These are phyloP conservation scores for Planoprotostelium fungivorum DNA, from an alignment of 78 protist genomes.

Conservation along the genomic window DNA sequence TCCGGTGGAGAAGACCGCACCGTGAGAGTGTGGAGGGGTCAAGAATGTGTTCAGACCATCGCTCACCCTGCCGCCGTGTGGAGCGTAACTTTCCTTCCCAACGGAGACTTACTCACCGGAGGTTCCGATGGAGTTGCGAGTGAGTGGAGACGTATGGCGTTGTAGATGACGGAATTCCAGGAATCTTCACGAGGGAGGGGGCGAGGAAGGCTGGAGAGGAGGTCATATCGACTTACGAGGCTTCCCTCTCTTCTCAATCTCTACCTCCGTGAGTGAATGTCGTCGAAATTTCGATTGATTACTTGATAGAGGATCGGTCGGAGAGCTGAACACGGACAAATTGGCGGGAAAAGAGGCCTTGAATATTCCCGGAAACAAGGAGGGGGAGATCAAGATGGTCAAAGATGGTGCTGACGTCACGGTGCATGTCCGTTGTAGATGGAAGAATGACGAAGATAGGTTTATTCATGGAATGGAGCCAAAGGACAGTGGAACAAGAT, in stretches of 20 bases:
- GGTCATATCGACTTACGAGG: conserved; percentile 9
- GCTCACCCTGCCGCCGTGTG: conserved; percentile 72
- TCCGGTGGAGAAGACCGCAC: conserved; percentile 64
- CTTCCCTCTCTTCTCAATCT: background rate
- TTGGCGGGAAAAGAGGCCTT: conserved; percentile 27
- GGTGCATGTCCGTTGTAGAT: no score
- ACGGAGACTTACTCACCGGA: conserved; percentile 68
- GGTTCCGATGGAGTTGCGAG: conserved; percentile 65
- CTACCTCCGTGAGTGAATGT: background rate
- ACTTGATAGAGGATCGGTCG: conserved; percentile 17
- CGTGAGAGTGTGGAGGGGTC: conserved; percentile 40
- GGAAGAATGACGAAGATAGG: background rate
- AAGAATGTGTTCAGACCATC: conserved; percentile 50
- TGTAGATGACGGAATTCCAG: conserved; percentile 14
- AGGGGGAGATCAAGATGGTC: conserved; percentile 62
- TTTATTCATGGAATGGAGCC: conserved; percentile 20
- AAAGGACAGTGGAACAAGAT: conserved; percentile 53
- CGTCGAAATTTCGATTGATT: background rate
- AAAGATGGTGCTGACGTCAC: conserved; percentile 29
- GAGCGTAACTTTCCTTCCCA: conserved; percentile 24
- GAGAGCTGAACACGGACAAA: conserved; percentile 46
- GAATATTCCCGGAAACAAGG: conserved; percentile 39
- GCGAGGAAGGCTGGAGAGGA: conserved; percentile 17
- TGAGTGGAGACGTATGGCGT: conserved; percentile 24
- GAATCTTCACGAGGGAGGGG: conserved; percentile 3